Evolutionary conservation across 208 protist species (phyloP).

Genomic region (Crithidia bombi): DNA sequence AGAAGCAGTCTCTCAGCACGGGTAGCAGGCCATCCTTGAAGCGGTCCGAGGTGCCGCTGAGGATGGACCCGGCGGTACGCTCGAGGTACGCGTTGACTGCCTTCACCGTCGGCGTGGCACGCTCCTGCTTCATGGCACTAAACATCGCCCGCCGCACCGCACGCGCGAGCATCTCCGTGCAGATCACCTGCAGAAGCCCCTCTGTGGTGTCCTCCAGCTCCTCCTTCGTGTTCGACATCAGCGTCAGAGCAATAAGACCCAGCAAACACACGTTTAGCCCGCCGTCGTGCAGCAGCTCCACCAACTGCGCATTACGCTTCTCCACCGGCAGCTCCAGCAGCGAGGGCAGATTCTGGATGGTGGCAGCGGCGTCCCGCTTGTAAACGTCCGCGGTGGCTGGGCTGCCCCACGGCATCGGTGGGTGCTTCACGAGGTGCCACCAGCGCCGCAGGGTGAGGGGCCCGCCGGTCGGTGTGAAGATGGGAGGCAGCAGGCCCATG

Average conservation of each 20-base stretch:
- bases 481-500: conserved; percentile 48
- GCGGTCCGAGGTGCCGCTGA: conserved; percentile 26
- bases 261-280: conserved; percentile 54
- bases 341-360: conserved; percentile 28
- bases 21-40: conserved; percentile 45
- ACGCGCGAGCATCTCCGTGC: conserved; percentile 54
- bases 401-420: conserved; percentile 22
- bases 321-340: conserved; percentile 31
- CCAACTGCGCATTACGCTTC: conserved; percentile 36
- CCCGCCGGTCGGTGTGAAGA: conserved; percentile 16
- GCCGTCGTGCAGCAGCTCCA: conserved; percentile 44
- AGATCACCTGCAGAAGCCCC: conserved; percentile 37
- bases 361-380: conserved; percentile 11
- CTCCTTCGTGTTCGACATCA: conserved; percentile 37
- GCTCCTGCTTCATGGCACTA: conserved; percentile 32
- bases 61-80: conserved; percentile 45
- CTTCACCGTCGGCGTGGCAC: conserved; percentile 16
- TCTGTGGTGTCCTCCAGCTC: conserved; percentile 37
- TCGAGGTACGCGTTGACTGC: conserved; percentile 43
- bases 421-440: conserved; percentile 42
- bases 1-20: conserved; percentile 44
- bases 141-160: conserved; percentile 47
- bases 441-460: conserved; percentile 48
- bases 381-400: conserved; percentile 25
- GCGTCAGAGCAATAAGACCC: conserved; percentile 34